Base-by-base conservation (phyloP, 2,329 filamentous ascomycete genomes). In the Cladobotryum protrusum region DNA sequence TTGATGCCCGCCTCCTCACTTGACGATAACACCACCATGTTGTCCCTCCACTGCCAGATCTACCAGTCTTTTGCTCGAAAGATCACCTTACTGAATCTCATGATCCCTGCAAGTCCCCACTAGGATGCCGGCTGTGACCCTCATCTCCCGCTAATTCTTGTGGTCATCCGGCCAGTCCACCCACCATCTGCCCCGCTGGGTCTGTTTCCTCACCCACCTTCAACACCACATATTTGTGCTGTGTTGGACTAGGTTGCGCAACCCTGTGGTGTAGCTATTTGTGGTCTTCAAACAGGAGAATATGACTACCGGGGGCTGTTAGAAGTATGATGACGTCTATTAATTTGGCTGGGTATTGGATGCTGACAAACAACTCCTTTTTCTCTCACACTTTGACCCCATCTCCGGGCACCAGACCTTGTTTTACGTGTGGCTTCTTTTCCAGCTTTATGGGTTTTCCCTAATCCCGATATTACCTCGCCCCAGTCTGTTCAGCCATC, bases 41-140 rank as follows among this genome's bases (percentile, higher is more conserved):
- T 7, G 17, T 29, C 40, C 18, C 15, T 42, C 40, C 40, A 18
- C 46, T 52, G 46, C 50, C 48, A 52, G 50, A 52, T 52, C 50
- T 52, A 29, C 47, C 42, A 42, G 41, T 49, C 40, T 43, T 42
- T 49, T 36, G 43, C 6, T 24, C 36, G 34, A 52, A 33, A 37
- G 41, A 49, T 45, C 43, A 15, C 47, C 29, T 45, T 36, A 32
- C 24, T 49, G 42, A 49, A 52, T 49, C 50, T 52, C 50, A 52
- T 52, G 50, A 49, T 52, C 50, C 47, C 50, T 52, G 47, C 50
- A 41, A 33, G 39, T 29, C 50, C 42, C 50, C 45, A 49, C 50
- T 18, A n/a, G 35, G 41, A 32, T 45, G 50, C 47, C 50, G 50
- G 42, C 50, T 42, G 42, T 33, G 46, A 48, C 34, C 19, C 24